Evolutionary conservation across 2,329 filamentous ascomycete genomes (phyloP).

Genomic region (Alternaria viburni): DNA sequence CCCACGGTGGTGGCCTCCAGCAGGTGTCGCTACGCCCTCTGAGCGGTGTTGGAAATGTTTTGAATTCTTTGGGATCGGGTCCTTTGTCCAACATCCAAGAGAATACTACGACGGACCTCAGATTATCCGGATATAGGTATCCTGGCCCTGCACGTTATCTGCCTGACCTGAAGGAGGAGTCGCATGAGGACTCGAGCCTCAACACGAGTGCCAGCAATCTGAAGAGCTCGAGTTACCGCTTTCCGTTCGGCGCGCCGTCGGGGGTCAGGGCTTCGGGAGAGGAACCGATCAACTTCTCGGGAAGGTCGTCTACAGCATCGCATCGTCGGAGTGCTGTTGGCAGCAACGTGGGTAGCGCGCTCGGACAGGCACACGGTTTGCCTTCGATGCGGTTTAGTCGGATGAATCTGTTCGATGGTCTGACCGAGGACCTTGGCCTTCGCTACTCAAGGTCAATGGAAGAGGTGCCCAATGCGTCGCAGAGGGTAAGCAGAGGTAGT

Average conservation of each 20-base stretch:
- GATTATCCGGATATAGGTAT: constrained; percentile 41
- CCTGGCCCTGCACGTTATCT: constrained; percentile 42
- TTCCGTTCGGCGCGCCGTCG: constrained; percentile 24
- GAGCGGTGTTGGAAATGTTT: constrained; percentile 13
- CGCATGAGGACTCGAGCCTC: constrained; percentile 54
- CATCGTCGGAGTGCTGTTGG: constrained; percentile 26
- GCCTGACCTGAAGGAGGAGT: constrained; percentile 57
- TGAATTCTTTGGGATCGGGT: neutral
- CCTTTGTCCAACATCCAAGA: constrained; percentile 26
- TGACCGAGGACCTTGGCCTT: constrained; percentile 53
- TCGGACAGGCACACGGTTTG: constrained; percentile 46
- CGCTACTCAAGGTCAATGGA: constrained; percentile 50
- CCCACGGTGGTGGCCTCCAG: neutral
- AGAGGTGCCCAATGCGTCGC: constrained; percentile 27
- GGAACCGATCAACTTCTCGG: constrained; percentile 23
- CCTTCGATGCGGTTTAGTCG: constrained; percentile 58
- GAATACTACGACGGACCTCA: constrained; percentile 43
- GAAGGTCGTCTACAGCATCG: constrained; percentile 30
- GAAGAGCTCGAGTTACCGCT: constrained; percentile 36
- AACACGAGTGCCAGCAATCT: constrained; percentile 46
- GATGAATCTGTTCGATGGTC: constrained; percentile 53
- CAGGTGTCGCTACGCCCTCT: constrained; percentile 5
- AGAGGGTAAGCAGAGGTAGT: constrained; percentile 39
- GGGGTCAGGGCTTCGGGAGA: constrained; percentile 31
- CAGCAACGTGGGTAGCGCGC: constrained; percentile 25